Conservation (phyloP, 2,329 filamentous ascomycete genomes). For the Tolypocladium guangdongense region DNA sequence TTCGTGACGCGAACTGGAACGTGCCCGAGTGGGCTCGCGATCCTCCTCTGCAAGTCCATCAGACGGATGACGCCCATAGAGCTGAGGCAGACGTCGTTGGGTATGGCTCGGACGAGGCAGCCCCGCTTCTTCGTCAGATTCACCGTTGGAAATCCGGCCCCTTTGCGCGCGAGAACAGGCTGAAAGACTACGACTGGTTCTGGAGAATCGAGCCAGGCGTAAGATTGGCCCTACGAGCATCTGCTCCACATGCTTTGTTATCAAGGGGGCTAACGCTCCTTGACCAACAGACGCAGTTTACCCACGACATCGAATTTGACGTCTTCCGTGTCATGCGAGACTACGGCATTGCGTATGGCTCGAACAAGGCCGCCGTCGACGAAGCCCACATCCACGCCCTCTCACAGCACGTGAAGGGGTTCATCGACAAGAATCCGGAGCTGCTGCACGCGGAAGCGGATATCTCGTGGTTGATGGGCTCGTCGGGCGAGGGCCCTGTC, state of each 20-base stretch:
- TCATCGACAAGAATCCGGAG: conserved; percentile 32
- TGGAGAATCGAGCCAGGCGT: conserved; percentile 52
- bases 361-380: conserved; percentile 39
- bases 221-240: conserved; percentile 15
- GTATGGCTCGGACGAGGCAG: background rate
- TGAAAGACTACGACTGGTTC: conserved; percentile 50
- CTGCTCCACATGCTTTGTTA: background rate
- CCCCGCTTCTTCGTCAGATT: conserved; percentile 60
- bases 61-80: background rate
- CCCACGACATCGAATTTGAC: conserved; percentile 63
- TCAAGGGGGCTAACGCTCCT: conserved; percentile 1
- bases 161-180: conserved; percentile 68
- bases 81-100: background rate
- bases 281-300: conserved; percentile 36
- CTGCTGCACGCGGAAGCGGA: conserved; percentile 36
- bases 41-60: background rate
- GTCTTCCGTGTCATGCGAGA: conserved; percentile 81
- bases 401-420: conserved; percentile 33
- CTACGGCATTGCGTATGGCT: conserved; percentile 69
- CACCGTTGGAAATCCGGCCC: conserved; percentile 74
- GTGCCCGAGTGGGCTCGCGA: conserved; percentile 43
- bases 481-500: background rate
- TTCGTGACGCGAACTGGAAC: conserved; percentile 68
- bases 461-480: conserved; percentile 33
- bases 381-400: conserved; percentile 30